These are phyloP conservation scores for Aspergillus aculeatinus DNA, from an alignment of 2,329 filamentous ascomycete species.

Conservation along the genomic window DNA sequence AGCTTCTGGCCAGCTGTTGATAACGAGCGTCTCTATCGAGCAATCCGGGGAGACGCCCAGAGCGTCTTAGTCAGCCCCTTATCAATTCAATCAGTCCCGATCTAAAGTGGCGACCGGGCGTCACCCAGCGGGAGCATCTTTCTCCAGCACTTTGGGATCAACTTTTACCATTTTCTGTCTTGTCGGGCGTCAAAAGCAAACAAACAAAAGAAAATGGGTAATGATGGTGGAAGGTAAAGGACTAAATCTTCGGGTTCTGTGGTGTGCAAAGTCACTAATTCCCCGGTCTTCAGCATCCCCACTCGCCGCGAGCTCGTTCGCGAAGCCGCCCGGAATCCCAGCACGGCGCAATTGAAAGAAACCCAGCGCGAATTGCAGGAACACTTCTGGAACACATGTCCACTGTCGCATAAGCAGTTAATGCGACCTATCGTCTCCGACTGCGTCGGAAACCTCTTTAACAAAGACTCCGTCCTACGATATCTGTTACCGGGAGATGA, in stretches of 20 bases:
- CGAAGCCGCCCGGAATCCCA: conserved; percentile 79
- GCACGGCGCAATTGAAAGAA: conserved; percentile 83
- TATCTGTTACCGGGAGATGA: conserved; percentile 59
- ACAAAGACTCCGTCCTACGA: conserved; percentile 85
- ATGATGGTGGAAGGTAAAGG: conserved; percentile 78
- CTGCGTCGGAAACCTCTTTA: conserved; percentile 80
- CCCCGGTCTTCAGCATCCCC: conserved; percentile 64
- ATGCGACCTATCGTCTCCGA: conserved; percentile 79
- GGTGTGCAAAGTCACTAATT: neutral
- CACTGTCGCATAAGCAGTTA: conserved; percentile 76
- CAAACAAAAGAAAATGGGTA: conserved; percentile 67
- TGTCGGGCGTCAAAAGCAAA: neutral
- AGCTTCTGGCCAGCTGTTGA: conserved; percentile 42
- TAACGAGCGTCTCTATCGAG: conserved; percentile 17
- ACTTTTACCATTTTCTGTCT: neutral
- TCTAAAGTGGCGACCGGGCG: neutral
- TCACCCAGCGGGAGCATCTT: neutral
- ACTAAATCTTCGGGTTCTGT: neutral
- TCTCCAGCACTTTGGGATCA: neutral
- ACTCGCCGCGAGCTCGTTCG: conserved; percentile 95
- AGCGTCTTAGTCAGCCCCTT: conserved; percentile 31
- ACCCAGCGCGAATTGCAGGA: conserved; percentile 78
- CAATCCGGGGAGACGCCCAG: conserved; percentile 22
- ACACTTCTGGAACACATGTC: conserved; percentile 84
- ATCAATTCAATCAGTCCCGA: conserved; percentile 11